Evolutionary conservation across 768 basidiomycete genomes (phyloP).

Genomic region (Clitopilus passeckerianus): DNA sequence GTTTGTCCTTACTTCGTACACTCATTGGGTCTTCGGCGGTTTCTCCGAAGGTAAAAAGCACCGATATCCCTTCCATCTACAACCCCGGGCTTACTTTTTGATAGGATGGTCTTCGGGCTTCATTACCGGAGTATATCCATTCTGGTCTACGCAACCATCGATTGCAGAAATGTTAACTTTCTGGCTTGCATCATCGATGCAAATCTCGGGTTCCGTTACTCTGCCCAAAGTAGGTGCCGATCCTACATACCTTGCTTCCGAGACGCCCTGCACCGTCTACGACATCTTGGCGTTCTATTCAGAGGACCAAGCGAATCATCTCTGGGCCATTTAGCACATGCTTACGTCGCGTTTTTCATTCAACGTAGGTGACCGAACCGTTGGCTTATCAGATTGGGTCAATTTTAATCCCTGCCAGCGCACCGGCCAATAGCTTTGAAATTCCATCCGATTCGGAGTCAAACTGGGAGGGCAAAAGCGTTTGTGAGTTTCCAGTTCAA

Average conservation of each 20-base stretch:
- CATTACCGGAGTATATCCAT: slow-evolving; percentile 39
- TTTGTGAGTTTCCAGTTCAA: slow-evolving; percentile 20
- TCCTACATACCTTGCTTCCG: slow-evolving; percentile 10
- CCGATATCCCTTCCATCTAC: neutral
- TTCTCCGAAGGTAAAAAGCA: slow-evolving; percentile 45
- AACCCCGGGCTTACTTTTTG: neutral
- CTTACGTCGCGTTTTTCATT: slow-evolving; percentile 6
- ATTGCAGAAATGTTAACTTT: slow-evolving; percentile 46
- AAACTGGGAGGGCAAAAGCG: slow-evolving; percentile 37
- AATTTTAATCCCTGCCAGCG: slow-evolving; percentile 18
- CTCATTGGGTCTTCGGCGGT: slow-evolving; percentile 56
- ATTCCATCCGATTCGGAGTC: slow-evolving; percentile 32
- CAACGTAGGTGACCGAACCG: slow-evolving; percentile 39
- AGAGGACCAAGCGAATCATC: slow-evolving; percentile 20
- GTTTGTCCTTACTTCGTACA: slow-evolving; percentile 58
- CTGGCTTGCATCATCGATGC: slow-evolving; percentile 54
- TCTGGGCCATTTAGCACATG: slow-evolving; percentile 6
- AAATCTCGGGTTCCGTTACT: slow-evolving; percentile 22
- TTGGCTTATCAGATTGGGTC: slow-evolving; percentile 20
- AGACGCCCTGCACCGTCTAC: slow-evolving; percentile 21
- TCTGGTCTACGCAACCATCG: slow-evolving; percentile 36
- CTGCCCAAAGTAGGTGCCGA: slow-evolving; percentile 37
- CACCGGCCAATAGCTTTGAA: slow-evolving; percentile 14
- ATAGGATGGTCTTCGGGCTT: slow-evolving; percentile 52
- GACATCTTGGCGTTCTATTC: slow-evolving; percentile 21